Evolutionary conservation across 805 yeast species (phyloP).

Genomic region (Starmerella sirachaensis): DNA sequence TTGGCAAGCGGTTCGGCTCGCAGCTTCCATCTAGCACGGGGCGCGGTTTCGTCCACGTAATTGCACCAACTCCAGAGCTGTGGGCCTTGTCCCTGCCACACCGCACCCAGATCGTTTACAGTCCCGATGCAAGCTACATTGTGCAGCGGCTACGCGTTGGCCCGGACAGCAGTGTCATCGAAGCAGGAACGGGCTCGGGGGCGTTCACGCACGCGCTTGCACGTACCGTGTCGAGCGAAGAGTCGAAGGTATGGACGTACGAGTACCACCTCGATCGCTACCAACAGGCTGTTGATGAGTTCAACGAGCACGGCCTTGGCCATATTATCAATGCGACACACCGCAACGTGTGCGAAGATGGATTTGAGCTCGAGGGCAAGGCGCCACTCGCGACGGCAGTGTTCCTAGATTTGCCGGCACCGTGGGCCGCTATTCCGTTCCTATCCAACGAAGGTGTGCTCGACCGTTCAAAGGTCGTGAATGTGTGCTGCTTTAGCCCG

Average conservation of each 20-base stretch:
- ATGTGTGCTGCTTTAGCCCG: slow-evolving; percentile 92
- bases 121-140: slow-evolving; percentile 88
- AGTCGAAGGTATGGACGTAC: slow-evolving; percentile 63
- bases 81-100: slow-evolving; percentile 97
- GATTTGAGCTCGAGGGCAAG: slow-evolving; percentile 38
- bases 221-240: slow-evolving; percentile 45
- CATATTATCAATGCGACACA: slow-evolving; percentile 60
- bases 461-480: slow-evolving; percentile 34
- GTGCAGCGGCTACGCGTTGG: slow-evolving; percentile 66
- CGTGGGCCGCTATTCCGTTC: slow-evolving; percentile 89
- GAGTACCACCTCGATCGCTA: slow-evolving; percentile 86
- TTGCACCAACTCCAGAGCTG: slow-evolving; percentile 87
- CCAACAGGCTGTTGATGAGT: slow-evolving; percentile 65
- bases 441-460: slow-evolving; percentile 30
- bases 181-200: slow-evolving; percentile 97
- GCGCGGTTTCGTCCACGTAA: slow-evolving; percentile 69
- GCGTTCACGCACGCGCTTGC: slow-evolving; percentile 89
- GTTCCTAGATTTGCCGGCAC: slow-evolving; percentile 88
- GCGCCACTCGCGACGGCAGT: slow-evolving; percentile 48
- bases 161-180: slow-evolving; percentile 70
- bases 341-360: slow-evolving; percentile 83
- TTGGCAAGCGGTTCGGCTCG: slow-evolving; percentile 70
- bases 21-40: slow-evolving; percentile 60
- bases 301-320: slow-evolving; percentile 55
- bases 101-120: slow-evolving; percentile 93